Base-by-base conservation (phyloP, 345 rosid species). In the Eucalyptus cloeziana region DNA sequence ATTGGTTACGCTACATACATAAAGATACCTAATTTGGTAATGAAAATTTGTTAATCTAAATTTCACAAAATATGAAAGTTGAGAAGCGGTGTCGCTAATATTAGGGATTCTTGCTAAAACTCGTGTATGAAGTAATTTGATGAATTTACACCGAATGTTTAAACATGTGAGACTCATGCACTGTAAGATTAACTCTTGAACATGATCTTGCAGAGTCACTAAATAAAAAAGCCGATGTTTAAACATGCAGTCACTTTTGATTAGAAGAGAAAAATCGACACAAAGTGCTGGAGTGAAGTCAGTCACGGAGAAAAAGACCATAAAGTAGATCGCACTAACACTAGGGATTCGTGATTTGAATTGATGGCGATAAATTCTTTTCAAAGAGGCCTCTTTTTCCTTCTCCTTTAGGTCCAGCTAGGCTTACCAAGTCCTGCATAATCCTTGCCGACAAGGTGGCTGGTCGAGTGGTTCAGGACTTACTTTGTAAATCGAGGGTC, bases 1-100 rank as follows among this genome's bases (percentile, higher is more conserved):
- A 37, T 37, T 33, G 1, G 1, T 37, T 5, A 2, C 0, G 4
- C 4, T 0, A 71, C 25, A 37, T 10, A 11, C 40, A 37, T 3
- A 31, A 69, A 7, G 22, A 33, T 33, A 71, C 81, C 25, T 19
- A 71, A 71, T 71, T 71, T 71, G 25, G 40, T 37, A 19, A 33
- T 37, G 81, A 33, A 8, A 33, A 5, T 5, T 19, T 10, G 25
- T 33, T 17, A 33, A 19, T 33, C 2, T 69, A 7, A 69, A 31
- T 69, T 69, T 69, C 44, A 17, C 25, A 33, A 69, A 69, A 33
- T 71, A 71, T 11, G 24, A 37, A 12, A 1, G 1, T 69, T 69
- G 43, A 71, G 45, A 71, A 71, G 81, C 4, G 0, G 1, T 7
- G 3, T 2, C 24, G 0, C 0, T 33, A 1, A 71, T 71, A 71